Base-by-base conservation (phyloP, 345 rosid genomes). In the Hibiscus tridactylites region DNA sequence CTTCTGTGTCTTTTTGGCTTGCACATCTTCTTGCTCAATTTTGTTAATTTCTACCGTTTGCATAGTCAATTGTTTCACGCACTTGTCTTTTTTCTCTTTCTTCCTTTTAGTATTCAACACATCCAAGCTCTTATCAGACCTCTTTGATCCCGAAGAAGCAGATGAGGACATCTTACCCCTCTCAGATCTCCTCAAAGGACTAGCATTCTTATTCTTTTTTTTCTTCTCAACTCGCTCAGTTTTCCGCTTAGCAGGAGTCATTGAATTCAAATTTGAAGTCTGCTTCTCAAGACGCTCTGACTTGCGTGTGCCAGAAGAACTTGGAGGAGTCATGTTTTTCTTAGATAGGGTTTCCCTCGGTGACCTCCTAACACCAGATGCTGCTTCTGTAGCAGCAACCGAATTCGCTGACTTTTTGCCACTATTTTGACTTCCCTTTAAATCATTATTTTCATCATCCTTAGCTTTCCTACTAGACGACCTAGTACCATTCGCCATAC, bases 201-300 rank as follows among this genome's bases (percentile, higher is more conserved):
- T 76, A 2, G 71, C 50, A 0, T 62, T 46, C 46, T 17, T 33
- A 4, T 33, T 81, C 61, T 72, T 79, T 79, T 17, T 80, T 60
- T 73, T 81, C 80, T 83, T 85, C 82, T 83, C 87, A 44, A 68
- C 52, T 72, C 71, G 77, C 75, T 71, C 82, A 12, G 83, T 77
- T 49, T 75, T 82, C 78, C 70, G 79, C 46, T 72, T 66, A 44
- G 28, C 79, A 33, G 83, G 76, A 70, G 83, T 64, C 61, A 77
- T 16, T 28, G 85, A 71, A 57, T 83, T 62, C 35, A 12, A 78
- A 79, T 47, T 52, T 3, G 49, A 6, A 26, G 17, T 52, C 44
- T 63, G 69, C 70, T 86, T 87, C 79, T 81, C 88, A n/a, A 81
- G 78, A 24, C 86, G 79, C 74, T 75, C 91, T 2, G 95, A 90